Conservation (phyloP, 352 stramenopile genomes). For the Peronosclerospora sorghi region DNA sequence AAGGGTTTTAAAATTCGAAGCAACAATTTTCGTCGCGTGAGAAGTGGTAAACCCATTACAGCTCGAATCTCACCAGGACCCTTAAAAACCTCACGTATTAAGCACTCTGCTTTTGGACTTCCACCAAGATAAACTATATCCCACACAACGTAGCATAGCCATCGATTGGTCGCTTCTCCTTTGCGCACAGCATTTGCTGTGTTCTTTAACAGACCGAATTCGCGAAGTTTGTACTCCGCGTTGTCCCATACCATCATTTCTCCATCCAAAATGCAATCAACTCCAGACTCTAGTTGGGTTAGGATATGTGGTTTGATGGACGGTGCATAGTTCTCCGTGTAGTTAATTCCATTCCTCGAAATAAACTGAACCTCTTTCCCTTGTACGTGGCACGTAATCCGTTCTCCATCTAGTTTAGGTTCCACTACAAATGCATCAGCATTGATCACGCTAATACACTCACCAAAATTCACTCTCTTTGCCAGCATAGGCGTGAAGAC, state of each 20-base stretch:
- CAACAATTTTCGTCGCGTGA: constrained; percentile 45
- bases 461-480: constrained; percentile 77
- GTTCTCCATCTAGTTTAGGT: constrained; percentile 74
- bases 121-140: constrained; percentile 70
- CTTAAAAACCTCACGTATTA: constrained; percentile 56
- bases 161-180: constrained; percentile 46
- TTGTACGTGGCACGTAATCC: constrained; percentile 72
- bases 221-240: constrained; percentile 50
- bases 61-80: constrained; percentile 40
- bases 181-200: constrained; percentile 50
- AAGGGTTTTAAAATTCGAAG: constrained; percentile 54
- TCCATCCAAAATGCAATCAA: constrained; percentile 74
- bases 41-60: constrained; percentile 68
- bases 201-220: constrained; percentile 77
- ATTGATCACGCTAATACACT: constrained; percentile 64
- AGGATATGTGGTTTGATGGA: constrained; percentile 49
- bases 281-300: constrained; percentile 38
- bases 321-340: constrained; percentile 58
- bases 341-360: constrained; percentile 79
- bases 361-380: constrained; percentile 63
- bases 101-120: constrained; percentile 23
- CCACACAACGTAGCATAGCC: constrained; percentile 81
- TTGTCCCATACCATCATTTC: constrained; percentile 88
- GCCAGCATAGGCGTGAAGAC: constrained; percentile 81
- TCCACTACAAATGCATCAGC: constrained; percentile 71